Evolutionary conservation across 83 land plant species (phyloP).

Genomic region (Picea mariana): DNA sequence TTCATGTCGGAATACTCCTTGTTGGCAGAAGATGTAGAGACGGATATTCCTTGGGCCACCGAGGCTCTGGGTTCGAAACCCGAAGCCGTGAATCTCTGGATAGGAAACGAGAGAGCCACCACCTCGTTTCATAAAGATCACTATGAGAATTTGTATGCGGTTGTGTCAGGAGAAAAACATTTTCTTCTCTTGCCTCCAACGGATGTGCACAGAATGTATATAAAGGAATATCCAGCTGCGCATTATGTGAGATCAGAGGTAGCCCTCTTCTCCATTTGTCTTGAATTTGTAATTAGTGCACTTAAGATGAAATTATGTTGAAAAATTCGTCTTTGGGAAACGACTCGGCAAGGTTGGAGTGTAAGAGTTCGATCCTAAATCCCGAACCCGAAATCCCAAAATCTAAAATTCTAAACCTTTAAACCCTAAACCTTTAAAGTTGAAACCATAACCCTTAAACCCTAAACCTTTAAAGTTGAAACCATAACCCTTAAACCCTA

Average conservation of each 20-base stretch:
- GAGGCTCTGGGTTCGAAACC: slow-evolving; percentile 75
- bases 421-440: too few species aligned
- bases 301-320: too few species aligned
- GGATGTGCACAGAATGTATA: slow-evolving; percentile 84
- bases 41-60: slow-evolving; percentile 76
- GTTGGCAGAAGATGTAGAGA: slow-evolving; percentile 62
- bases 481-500: too few species aligned
- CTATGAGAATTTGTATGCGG: slow-evolving; percentile 90
- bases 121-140: slow-evolving; percentile 96
- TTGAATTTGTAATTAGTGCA: not conserved
- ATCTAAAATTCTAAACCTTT: too few species aligned
- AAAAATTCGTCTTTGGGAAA: too few species aligned
- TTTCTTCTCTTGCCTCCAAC: slow-evolving; percentile 86
- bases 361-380: too few species aligned
- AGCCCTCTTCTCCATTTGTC: not conserved
- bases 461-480: too few species aligned
- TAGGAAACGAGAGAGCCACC: slow-evolving; percentile 62
- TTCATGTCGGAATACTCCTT: slow-evolving; percentile 61
- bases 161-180: slow-evolving; percentile 82
- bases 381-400: too few species aligned
- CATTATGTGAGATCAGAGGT: slow-evolving; percentile 50
- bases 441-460: too few species aligned
- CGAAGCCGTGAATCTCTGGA: slow-evolving; percentile 96
- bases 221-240: slow-evolving; percentile 67
- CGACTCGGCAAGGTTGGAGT: too few species aligned